Conservation (phyloP, 2,329 filamentous ascomycete genomes). For the Fusarium citri region DNA sequence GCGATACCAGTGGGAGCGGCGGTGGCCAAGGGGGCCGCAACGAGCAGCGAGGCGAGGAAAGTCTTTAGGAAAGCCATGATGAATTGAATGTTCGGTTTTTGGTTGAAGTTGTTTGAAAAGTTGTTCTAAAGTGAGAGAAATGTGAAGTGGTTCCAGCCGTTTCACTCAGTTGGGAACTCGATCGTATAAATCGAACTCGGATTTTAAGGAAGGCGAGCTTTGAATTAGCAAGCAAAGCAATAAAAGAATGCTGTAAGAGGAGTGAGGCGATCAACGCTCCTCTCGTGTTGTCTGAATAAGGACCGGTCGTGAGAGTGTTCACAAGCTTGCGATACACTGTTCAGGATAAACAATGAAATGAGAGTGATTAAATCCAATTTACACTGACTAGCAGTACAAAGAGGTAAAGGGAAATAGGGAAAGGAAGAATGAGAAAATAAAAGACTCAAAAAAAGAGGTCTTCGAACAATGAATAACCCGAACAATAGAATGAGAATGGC, state of each 20-base stretch:
- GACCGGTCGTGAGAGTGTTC: conserved; percentile 25
- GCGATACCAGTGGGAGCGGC: conserved; percentile 42
- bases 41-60: conserved; percentile 42
- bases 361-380: conserved; percentile 43
- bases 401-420: conserved; percentile 33
- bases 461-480: conserved; percentile 43
- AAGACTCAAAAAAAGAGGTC: conserved; percentile 42
- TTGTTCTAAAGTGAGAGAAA: conserved; percentile 34
- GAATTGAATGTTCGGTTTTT: conserved; percentile 30
- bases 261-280: conserved; percentile 50
- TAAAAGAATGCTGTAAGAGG: conserved; percentile 43
- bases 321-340: conserved; percentile 34
- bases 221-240: conserved; percentile 22
- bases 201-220: conserved; percentile 28
- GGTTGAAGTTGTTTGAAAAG: conserved; percentile 21
- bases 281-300: conserved; percentile 42
- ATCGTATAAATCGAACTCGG: conserved; percentile 37
- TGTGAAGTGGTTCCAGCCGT: conserved; percentile 48
- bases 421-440: conserved; percentile 43
- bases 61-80: conserved; percentile 46
- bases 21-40: conserved; percentile 45
- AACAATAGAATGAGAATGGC: conserved; percentile 46
- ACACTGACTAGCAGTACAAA: conserved; percentile 44
- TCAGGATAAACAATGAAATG: conserved; percentile 35
- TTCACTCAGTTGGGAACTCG: conserved; percentile 40